Percentiles rank a stretch among this genome's conserved stretches.
Conservation (phyloP, 2,329 filamentous ascomycete species). For the Xylariaceae sp. region DNA sequence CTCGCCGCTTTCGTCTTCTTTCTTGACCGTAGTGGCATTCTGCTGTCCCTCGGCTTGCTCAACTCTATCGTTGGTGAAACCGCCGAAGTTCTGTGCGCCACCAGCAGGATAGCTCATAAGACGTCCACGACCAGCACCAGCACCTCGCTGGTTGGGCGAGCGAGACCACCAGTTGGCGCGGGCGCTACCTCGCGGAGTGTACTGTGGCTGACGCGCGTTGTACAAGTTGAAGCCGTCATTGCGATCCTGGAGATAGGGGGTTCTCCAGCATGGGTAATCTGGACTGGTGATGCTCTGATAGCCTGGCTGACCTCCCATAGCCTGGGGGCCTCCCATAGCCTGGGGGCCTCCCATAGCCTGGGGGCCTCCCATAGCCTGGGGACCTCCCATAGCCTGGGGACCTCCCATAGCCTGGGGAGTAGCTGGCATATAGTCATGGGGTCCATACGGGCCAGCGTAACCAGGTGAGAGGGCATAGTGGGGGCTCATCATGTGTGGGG, state of each 20-base stretch:
- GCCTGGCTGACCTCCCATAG: constrained; percentile 14
- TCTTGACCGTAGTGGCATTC: constrained; percentile 3
- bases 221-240: constrained; percentile 17
- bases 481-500: constrained; percentile 6
- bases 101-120: too few species aligned
- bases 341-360: constrained; percentile 8
- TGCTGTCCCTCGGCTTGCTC: constrained; percentile 7
- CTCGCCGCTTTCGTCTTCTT: constrained; percentile 6
- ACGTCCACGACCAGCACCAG: too few species aligned
- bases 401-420: constrained; percentile 17
- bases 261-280: constrained; percentile 21
- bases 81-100: too few species aligned
- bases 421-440: constrained; percentile 14
- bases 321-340: too few species aligned
- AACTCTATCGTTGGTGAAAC: background rate
- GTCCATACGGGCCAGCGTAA: constrained; percentile 8
- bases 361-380: too few species aligned
- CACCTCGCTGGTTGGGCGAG: too few species aligned
- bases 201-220: constrained; percentile 9
- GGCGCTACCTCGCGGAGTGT: constrained; percentile 7
- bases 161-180: background rate
- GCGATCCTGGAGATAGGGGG: constrained; percentile 28
- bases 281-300: constrained; percentile 12
- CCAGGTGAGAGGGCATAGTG: constrained; percentile 15
- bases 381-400: too few species aligned